Conservation (phyloP, 2,329 filamentous ascomycete genomes). For the Botrytis hyacinthi region DNA sequence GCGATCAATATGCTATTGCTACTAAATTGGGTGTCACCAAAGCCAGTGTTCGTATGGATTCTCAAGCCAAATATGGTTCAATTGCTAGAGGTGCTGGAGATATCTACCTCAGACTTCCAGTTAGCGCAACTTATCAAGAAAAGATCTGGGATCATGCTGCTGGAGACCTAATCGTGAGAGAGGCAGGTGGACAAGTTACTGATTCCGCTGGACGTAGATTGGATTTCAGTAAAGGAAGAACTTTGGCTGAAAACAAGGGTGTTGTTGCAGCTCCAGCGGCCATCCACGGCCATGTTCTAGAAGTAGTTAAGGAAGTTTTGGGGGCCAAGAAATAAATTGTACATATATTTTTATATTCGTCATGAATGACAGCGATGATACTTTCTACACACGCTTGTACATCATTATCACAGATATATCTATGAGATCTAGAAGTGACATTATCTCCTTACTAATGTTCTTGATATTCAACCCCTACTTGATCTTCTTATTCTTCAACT, state of each 20-base stretch:
- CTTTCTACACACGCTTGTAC: background rate
- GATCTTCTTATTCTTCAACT: conserved; percentile 96
- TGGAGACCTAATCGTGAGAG: conserved; percentile 88
- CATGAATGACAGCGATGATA: conserved; percentile 8
- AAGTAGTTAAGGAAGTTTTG: conserved; percentile 79
- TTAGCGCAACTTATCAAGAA: conserved; percentile 85
- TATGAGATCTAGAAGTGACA: conserved; percentile 24
- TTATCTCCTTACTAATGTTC: conserved; percentile 32
- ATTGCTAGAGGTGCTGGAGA: conserved; percentile 93
- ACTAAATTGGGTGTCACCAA: conserved; percentile 80
- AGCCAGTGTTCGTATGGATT: conserved; percentile 93
- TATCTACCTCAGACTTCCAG: conserved; percentile 87
- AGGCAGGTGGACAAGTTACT: conserved; percentile 88
- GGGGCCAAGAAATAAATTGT: conserved; percentile 41
- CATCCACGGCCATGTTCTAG: conserved; percentile 73
- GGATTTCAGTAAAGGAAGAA: conserved; percentile 84
- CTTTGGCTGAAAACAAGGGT: conserved; percentile 85
- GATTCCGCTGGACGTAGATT: conserved; percentile 82
- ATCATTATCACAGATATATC: conserved; percentile 16
- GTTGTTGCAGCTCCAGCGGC: conserved; percentile 82
- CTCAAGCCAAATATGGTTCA: conserved; percentile 94
- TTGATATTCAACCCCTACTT: conserved; percentile 55
- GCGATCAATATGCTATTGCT: conserved; percentile 82
- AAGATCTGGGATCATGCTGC: conserved; percentile 99
- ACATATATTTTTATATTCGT: background rate